Evolutionary conservation across 2,329 filamentous ascomycete genomes (phyloP).

Genomic region (Fusarium sp.): DNA sequence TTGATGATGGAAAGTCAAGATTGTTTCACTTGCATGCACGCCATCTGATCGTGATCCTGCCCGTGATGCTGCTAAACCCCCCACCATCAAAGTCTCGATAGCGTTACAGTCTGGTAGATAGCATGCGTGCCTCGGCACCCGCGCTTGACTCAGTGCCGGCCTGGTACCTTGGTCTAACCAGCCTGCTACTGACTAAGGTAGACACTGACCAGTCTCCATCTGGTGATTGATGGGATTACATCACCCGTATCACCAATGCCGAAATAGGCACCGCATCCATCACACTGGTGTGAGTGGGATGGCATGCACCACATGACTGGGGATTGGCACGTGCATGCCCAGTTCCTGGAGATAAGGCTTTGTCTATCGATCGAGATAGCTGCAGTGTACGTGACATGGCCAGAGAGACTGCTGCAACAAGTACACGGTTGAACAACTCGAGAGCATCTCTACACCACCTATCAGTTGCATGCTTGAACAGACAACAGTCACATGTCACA

Average conservation of each 20-base stretch:
- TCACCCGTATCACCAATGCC: constrained; percentile 36
- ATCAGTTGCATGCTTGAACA: too few relatives aligned
- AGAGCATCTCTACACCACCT: neutral
- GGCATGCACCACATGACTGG: constrained; percentile 35
- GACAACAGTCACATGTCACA: constrained; percentile 5
- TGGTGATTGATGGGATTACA: constrained; percentile 38
- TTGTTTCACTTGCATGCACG: neutral
- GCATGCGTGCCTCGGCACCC: constrained; percentile 3
- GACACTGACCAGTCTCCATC: neutral
- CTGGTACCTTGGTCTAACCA: neutral
- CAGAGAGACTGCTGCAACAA: neutral
- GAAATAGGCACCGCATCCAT: constrained; percentile 39
- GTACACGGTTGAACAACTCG: neutral
- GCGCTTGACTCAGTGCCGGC: constrained; percentile 9
- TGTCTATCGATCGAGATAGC: constrained; percentile 12
- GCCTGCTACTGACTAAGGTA: constrained; percentile 5
- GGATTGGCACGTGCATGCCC: constrained; percentile 34
- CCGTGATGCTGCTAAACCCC: neutral
- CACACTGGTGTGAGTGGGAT: constrained; percentile 37
- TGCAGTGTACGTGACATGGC: constrained; percentile 8
- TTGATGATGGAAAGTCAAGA: constrained; percentile 1
- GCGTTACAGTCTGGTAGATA: neutral
- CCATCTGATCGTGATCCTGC: neutral
- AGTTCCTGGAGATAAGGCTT: constrained; percentile 25
- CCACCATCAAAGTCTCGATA: neutral